A percentile compares a stretch with the other conserved stretches of the same genome.
These are phyloP conservation scores for Monosporascus sp. DNA, from an alignment of 2,329 filamentous ascomycete genomes.

Conservation along the genomic window DNA sequence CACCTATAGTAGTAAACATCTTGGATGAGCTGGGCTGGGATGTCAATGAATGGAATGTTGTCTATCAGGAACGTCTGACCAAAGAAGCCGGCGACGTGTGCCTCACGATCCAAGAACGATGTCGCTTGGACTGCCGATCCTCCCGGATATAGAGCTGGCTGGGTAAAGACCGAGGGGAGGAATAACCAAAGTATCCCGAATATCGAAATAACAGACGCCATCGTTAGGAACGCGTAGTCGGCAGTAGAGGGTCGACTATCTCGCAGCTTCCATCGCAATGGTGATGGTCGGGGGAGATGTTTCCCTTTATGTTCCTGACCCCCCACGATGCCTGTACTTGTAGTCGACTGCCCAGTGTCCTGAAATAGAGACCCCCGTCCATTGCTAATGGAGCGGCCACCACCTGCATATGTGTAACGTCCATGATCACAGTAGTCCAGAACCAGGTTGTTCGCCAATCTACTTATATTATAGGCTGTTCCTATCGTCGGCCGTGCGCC, in stretches of 20 bases:
- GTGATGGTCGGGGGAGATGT: background rate
- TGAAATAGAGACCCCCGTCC: background rate
- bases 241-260: conserved; percentile 5
- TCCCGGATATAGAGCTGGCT: background rate
- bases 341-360: background rate
- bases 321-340: background rate
- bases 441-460: too few species aligned
- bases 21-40: conserved; percentile 34
- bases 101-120: conserved; percentile 23
- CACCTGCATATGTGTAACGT: too few species aligned
- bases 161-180: conserved; percentile 5
- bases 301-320: background rate
- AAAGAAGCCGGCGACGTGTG: conserved; percentile 15
- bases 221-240: conserved; percentile 13
- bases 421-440: too few species aligned
- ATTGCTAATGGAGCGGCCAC: too few species aligned
- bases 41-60: conserved; percentile 39
- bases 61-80: conserved; percentile 24
- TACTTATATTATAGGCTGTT: too few species aligned
- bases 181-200: conserved; percentile 13
- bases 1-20: conserved; percentile 42
- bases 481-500: too few species aligned
- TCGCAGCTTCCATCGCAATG: background rate
- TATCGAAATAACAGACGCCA: conserved; percentile 11
- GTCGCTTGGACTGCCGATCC: conserved; percentile 10